Percentiles rank a stretch among this genome's conserved stretches.
phyloP scores from a whole-genome alignment of 495 filamentous ascomycete genomes.

The Cudoniella acicularis region DNA sequence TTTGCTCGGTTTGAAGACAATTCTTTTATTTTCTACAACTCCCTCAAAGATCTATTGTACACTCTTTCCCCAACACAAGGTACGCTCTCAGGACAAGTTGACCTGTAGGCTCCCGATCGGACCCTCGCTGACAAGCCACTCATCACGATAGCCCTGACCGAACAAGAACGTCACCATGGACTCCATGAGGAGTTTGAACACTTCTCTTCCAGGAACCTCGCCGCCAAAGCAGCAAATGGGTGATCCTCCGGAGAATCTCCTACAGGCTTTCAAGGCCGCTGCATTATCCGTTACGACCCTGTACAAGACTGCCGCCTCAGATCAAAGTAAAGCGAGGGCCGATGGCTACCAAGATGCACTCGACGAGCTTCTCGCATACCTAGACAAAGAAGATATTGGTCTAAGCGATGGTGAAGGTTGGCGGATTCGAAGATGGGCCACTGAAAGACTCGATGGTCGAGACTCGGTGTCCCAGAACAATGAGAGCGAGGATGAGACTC shows the following conservation, averaged over 20 bases:
- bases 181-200: conserved; percentile 71
- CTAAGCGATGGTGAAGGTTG: conserved; percentile 76
- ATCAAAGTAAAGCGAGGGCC: conserved; percentile 66
- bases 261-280: conserved; percentile 86
- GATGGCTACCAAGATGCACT: conserved; percentile 93
- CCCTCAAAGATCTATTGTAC: background rate
- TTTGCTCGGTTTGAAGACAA: background rate
- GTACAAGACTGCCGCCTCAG: conserved; percentile 81
- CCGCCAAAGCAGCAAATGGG: conserved; percentile 37
- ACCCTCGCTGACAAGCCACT: background rate
- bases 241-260: conserved; percentile 73
- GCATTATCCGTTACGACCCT: conserved; percentile 94
- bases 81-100: background rate
- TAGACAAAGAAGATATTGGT: conserved; percentile 77
- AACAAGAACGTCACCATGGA: conserved; percentile 48
- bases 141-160: background rate
- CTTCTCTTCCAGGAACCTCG: conserved; percentile 53
- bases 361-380: conserved; percentile 79
- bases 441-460: conserved; percentile 67
- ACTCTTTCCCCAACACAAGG: background rate
- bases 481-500: conserved; percentile 74
- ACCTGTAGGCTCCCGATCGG: background rate
- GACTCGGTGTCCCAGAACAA: conserved; percentile 35
- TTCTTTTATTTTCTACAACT: background rate
- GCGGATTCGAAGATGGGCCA: conserved; percentile 79